Evolutionary conservation across 257 asterid species (phyloP).

Genomic region (Misopates orontium): DNA sequence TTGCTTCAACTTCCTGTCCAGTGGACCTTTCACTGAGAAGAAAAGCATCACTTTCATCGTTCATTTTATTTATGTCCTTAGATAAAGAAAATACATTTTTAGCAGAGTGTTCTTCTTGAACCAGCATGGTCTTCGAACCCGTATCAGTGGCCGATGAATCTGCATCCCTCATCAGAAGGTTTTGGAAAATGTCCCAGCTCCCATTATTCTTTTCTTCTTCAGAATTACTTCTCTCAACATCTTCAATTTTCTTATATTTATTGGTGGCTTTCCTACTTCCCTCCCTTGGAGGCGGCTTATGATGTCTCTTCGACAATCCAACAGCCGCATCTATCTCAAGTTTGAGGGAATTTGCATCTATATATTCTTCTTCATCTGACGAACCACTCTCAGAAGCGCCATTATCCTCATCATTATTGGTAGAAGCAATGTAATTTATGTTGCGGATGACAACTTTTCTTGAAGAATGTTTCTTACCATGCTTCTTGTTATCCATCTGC

Average conservation of each 20-base stretch:
- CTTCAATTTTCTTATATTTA: constrained; percentile 27
- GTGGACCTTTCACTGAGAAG: constrained; percentile 34
- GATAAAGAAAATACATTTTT: constrained; percentile 27
- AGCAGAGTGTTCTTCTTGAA: constrained; percentile 33
- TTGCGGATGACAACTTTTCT: constrained; percentile 79
- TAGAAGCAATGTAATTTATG: constrained; percentile 69
- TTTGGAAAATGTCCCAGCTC: constrained; percentile 78
- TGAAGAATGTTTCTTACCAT: constrained; percentile 42
- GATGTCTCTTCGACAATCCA: constrained; percentile 55
- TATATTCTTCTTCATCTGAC: constrained; percentile 46
- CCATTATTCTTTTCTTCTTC: constrained; percentile 45
- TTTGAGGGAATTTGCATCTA: constrained; percentile 48
- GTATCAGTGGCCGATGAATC: constrained; percentile 16
- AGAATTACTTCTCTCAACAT: constrained; percentile 29
- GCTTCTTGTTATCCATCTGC: constrained; percentile 42
- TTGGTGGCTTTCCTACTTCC: constrained; percentile 39
- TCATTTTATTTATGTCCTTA: constrained; percentile 32
- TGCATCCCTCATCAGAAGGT: constrained; percentile 67
- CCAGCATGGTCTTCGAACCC: constrained; percentile 23
- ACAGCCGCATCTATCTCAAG: constrained; percentile 63
- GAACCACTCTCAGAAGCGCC: constrained; percentile 44
- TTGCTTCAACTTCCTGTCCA: constrained; percentile 28
- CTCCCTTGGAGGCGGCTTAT: constrained; percentile 44
- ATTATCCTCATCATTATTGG: constrained; percentile 44
- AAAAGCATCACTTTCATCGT: constrained; percentile 53